Conservation (phyloP, 257 asterid species). For the Fraxinus quadrangulata region DNA sequence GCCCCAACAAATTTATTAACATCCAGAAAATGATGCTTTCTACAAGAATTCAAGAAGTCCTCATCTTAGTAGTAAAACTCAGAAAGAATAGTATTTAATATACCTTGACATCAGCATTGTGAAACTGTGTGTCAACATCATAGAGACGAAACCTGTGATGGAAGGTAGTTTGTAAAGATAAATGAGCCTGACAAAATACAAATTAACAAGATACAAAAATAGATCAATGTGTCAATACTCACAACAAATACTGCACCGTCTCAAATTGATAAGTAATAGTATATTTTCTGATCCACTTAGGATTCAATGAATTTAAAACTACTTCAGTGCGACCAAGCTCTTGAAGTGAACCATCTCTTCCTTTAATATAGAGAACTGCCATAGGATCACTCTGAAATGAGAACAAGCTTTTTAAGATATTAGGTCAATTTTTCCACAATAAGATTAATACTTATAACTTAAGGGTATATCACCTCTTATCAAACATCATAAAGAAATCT, state of each 20-base stretch:
- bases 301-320: conserved; percentile 82
- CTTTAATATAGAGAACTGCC: conserved; percentile 73
- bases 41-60: conserved; percentile 17
- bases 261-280: conserved; percentile 82
- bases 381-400: conserved; percentile 94
- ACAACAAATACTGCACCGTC: conserved; percentile 91
- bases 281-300: conserved; percentile 84
- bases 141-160: conserved; percentile 82
- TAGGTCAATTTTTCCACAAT: conserved; percentile 18
- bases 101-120: conserved; percentile 78
- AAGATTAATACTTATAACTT: conserved; percentile 15
- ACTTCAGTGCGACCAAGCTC: conserved; percentile 98
- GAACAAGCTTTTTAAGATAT: conserved; percentile 29
- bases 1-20: background rate
- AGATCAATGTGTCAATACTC: conserved; percentile 49
- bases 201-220: conserved; percentile 26
- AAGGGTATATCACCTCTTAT: conserved; percentile 12
- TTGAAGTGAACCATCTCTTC: conserved; percentile 73
- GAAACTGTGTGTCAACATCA: conserved; percentile 91
- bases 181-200: conserved; percentile 20
- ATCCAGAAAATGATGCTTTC: conserved; percentile 1
- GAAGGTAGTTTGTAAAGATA: conserved; percentile 31
- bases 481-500: conserved; percentile 16
- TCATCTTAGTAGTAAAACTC: conserved; percentile 4
- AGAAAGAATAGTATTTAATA: conserved; percentile 13